These are phyloP conservation scores for Immersiella caudata DNA, from an alignment of 495 filamentous ascomycete genomes.

Conservation along the genomic window DNA sequence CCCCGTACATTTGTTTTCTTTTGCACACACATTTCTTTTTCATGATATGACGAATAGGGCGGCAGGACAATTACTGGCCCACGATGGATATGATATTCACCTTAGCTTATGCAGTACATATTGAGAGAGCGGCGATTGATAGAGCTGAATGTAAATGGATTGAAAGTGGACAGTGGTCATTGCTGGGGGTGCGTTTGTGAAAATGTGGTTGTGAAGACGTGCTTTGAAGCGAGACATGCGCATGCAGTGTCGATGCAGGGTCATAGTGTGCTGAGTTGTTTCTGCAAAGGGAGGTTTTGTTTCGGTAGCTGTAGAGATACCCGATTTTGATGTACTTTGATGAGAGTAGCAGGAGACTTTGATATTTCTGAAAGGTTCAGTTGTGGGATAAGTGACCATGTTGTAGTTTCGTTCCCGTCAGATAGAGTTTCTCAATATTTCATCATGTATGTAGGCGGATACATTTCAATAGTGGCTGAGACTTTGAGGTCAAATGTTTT, in stretches of 20 bases:
- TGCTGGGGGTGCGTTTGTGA: not conserved
- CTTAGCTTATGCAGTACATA: not conserved
- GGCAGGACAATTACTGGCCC: not conserved
- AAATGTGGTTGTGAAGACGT: not conserved
- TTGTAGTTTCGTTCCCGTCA: too few relatives aligned
- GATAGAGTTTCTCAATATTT: too few relatives aligned
- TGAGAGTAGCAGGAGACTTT: not conserved
- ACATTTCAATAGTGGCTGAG: too few relatives aligned
- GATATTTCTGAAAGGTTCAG: too few relatives aligned
- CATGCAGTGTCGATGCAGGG: not conserved
- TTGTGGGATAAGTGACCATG: too few relatives aligned
- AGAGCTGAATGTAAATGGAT: not conserved
- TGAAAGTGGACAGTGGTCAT: not conserved
- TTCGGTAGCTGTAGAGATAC: not conserved
- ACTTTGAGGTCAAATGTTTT: too few relatives aligned
- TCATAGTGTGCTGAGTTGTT: not conserved
- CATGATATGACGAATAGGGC: not conserved
- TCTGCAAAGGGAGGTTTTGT: not conserved
- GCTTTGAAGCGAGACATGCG: not conserved
- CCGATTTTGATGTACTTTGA: not conserved
- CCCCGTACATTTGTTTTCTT: constrained; percentile 4
- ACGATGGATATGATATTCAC: not conserved
- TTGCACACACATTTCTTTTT: not conserved
- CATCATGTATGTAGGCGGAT: too few relatives aligned
- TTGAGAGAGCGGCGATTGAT: not conserved